These are phyloP conservation scores for Podospora pseudopauciseta DNA, from an alignment of 495 filamentous ascomycete species.

Conservation along the genomic window DNA sequence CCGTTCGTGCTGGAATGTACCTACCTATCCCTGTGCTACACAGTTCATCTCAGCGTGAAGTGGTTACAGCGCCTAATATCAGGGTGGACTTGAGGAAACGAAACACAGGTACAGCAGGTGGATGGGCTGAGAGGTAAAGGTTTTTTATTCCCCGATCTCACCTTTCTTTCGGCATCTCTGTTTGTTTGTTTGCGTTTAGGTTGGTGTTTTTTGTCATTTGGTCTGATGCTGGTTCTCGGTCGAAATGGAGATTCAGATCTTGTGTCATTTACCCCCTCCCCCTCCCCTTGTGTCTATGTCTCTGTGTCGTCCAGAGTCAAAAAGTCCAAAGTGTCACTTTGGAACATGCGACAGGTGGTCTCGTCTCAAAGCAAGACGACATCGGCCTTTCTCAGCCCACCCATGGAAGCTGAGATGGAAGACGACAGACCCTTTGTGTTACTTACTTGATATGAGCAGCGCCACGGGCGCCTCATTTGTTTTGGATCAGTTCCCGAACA, in stretches of 20 bases:
- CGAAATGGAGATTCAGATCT: neutral
- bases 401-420: neutral
- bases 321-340: neutral
- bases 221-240: neutral
- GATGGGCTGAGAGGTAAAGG: neutral
- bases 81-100: neutral
- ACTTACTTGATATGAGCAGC: neutral
- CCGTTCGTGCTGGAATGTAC: too few relatives aligned
- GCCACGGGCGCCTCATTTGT: neutral
- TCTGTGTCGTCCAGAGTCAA: neutral
- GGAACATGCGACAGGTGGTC: neutral
- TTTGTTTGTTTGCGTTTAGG: neutral
- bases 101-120: neutral
- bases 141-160: neutral
- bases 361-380: neutral
- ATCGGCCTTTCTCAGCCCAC: neutral
- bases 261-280: neutral
- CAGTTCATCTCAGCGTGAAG: neutral
- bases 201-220: neutral
- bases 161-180: neutral
- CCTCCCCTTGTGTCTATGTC: neutral
- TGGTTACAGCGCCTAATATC: neutral
- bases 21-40: too few relatives aligned
- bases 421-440: neutral
- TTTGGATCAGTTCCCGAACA: neutral